phyloP scores from a whole-genome alignment of 129 eudicot genomes.

The Tagetes erecta region DNA sequence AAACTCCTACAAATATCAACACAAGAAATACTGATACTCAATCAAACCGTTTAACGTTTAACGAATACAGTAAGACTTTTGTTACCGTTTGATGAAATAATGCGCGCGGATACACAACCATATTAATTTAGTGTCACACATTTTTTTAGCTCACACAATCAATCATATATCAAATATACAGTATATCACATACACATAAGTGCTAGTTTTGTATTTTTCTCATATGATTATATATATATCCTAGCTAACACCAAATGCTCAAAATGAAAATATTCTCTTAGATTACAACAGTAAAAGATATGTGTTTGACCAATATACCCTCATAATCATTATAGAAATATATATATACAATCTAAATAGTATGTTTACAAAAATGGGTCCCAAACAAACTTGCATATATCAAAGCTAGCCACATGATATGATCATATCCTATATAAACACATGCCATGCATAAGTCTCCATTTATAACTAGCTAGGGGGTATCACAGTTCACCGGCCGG shows the following conservation, averaged over 20 bases:
- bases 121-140: no score
- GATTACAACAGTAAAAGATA: conserved; percentile 20
- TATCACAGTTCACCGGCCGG: not conserved
- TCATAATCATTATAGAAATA: not conserved
- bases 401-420: conserved; percentile 34
- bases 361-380: conserved; percentile 24
- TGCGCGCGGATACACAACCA: no score
- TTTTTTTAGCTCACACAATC: no score
- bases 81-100: no score
- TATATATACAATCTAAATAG: not conserved
- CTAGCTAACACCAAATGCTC: not conserved
- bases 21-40: no score
- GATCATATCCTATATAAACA: conserved; percentile 23
- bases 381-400: conserved; percentile 15
- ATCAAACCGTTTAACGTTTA: no score
- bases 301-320: conserved; percentile 31
- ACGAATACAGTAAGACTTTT: no score
- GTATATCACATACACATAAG: no score
- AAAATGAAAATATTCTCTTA: not conserved
- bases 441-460: conserved; percentile 29
- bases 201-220: no score
- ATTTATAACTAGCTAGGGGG: not conserved
- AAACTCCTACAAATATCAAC: no score
- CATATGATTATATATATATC: not conserved
- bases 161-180: no score